phyloP scores from a whole-genome alignment of 2,329 filamentous ascomycete genomes.

The Ceratocystiopsis minuta region DNA sequence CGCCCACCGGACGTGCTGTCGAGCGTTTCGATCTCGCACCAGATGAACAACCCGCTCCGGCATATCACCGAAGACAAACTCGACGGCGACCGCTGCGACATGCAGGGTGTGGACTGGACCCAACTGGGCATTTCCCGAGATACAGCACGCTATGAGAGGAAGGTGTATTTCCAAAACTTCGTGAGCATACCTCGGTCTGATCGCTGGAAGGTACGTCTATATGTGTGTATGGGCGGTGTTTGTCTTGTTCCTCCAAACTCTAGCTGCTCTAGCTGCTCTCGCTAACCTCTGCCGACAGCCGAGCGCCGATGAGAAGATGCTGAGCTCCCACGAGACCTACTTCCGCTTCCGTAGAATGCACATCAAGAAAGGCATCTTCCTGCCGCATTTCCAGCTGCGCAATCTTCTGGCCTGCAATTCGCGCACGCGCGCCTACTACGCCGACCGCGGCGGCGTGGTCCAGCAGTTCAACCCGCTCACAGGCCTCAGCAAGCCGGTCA shows the following conservation, averaged over 20 bases:
- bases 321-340: slow-evolving; percentile 22
- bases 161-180: slow-evolving; percentile 37
- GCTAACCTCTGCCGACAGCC: no score
- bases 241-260: no score
- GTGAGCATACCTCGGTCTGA: slow-evolving; percentile 32
- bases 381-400: slow-evolving; percentile 50
- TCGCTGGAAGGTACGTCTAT: slow-evolving; percentile 26
- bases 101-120: slow-evolving; percentile 42
- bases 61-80: slow-evolving; percentile 26
- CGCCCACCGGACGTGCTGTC: no score
- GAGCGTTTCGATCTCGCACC: no score
- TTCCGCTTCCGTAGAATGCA: slow-evolving; percentile 42
- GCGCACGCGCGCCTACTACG: slow-evolving; percentile 38
- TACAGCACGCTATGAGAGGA: slow-evolving; percentile 29
- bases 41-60: slow-evolving; percentile 8
- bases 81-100: slow-evolving; percentile 34
- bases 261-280: no score
- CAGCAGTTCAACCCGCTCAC: slow-evolving; percentile 33
- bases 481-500: slow-evolving; percentile 23
- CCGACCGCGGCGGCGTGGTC: slow-evolving; percentile 29
- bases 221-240: no score
- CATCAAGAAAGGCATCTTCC: slow-evolving; percentile 31
- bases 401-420: slow-evolving; percentile 41
- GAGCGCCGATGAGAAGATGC: no score
- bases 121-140: slow-evolving; percentile 30